A percentile compares a stretch with the other conserved stretches of the same genome.
Evolutionary conservation across 2,329 filamentous ascomycete species (phyloP).

Genomic region (Clarireedia hainanense): DNA sequence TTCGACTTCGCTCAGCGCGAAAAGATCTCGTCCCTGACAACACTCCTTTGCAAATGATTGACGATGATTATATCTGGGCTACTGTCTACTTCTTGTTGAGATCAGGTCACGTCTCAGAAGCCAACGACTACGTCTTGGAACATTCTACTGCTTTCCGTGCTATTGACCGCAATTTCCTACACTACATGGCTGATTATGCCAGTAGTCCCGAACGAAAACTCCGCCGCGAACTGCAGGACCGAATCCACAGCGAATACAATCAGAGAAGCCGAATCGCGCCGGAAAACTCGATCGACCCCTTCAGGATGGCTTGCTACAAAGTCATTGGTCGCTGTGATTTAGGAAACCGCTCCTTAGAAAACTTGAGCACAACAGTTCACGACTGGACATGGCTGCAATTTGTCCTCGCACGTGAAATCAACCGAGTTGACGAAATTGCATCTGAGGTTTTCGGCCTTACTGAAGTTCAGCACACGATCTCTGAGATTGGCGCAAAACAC

Average conservation of each 20-base stretch:
- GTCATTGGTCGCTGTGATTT: slow-evolving; percentile 77
- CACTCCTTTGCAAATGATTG: slow-evolving; percentile 69
- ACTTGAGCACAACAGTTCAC: slow-evolving; percentile 47
- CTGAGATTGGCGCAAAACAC: slow-evolving; percentile 83
- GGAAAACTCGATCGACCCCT: slow-evolving; percentile 84
- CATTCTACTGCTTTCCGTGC: slow-evolving; percentile 77
- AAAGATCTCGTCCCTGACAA: slow-evolving; percentile 82
- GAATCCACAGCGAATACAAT: slow-evolving; percentile 83
- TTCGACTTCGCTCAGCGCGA: slow-evolving; percentile 68
- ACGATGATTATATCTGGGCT: slow-evolving; percentile 85
- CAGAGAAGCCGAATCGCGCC: slow-evolving; percentile 77
- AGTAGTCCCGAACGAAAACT: slow-evolving; percentile 71
- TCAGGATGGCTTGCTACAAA: slow-evolving; percentile 96
- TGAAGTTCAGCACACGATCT: slow-evolving; percentile 70
- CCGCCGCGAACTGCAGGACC: slow-evolving; percentile 70
- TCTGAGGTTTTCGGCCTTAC: slow-evolving; percentile 57
- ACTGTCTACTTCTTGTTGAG: slow-evolving; percentile 87
- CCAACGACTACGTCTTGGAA: slow-evolving; percentile 75
- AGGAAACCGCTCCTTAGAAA: slow-evolving; percentile 54
- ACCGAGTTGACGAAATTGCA: slow-evolving; percentile 55
- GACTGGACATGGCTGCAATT: slow-evolving; percentile 69
- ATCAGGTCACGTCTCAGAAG: slow-evolving; percentile 76
- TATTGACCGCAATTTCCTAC: slow-evolving; percentile 82
- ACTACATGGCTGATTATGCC: slow-evolving; percentile 80
- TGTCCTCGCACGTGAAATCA: slow-evolving; percentile 59